Evolutionary conservation across 2,329 filamentous ascomycete species (phyloP), one percentile per base, ranked within the genome.

Genomic region (Raffaelea deltoideospora): DNA sequence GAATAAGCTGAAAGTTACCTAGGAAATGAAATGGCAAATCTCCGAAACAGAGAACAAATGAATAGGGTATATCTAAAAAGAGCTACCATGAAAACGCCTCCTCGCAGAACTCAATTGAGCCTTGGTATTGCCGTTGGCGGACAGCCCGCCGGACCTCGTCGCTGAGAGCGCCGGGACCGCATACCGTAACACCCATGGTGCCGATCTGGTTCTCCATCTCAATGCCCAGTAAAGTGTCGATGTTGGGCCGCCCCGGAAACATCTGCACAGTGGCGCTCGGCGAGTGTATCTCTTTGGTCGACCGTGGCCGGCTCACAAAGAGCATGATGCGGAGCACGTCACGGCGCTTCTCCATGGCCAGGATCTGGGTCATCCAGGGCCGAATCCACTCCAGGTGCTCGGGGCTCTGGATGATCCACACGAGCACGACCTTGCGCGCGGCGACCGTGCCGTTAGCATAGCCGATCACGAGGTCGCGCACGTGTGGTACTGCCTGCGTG

Each of bases 301-400:
- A 80, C 29, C 78, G 66, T 6, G 79, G 80, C 39, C 79, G 65
- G 45, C 76, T 83, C 47, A 87, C 77, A 53, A 86, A 87, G 37
- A 87, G 70, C 60, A 84, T 72, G 54, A 87, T 81, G 45, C 77
- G 75, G 37, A 87, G 65, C 36, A 80, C 69, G 41, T 86, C 80
- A 39, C 81, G 70, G 34, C 80, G 72, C 53, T 68, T 72, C 39
- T 82, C 77, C 75, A 86, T 80, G 40, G 72, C 70, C 28, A 86
- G 64, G 43, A 86, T 84, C 50, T 78, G 69, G 4, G 79, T 85
- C 81, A 87, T 86, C 79, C 79, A 86, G 8, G 79, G 78, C 33
- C 79, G 68, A 51, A 86, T 85, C 80, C 80, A 87, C 55, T 87
- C 80, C 22, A 87, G 65, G 53, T 86, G 80, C 59, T 86, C 81